Base-by-base conservation (phyloP, 805 yeast genomes). In the Kuraishia piskuri region DNA sequence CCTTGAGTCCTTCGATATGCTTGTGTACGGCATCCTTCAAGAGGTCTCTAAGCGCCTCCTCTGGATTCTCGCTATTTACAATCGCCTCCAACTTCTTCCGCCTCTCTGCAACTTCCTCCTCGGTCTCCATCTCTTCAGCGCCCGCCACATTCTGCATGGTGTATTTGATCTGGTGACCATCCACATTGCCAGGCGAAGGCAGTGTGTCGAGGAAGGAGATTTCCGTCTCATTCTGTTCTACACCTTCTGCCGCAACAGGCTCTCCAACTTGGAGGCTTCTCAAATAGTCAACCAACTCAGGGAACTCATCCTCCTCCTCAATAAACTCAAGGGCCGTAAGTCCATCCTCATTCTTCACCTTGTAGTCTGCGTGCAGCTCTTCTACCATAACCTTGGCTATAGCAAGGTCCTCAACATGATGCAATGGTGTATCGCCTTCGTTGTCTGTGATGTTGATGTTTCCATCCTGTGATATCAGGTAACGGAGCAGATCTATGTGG, bases 401-500 rank as follows among this genome's bases (percentile, higher is more conserved):
- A 1, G 65, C 71, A 0, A 79, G 69, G 53, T 83, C 86, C 63
- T 94, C 99, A 22, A 83, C 88, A 59, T 90, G 95, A 66, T 92
- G 98, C 56, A 94, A 73, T 0, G 99, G 97, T 0, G 98, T 86
- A 62, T 94, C 99, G 1, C 98, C 97, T 58, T 95, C 99, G 22
- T 70, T 70, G 60, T 94, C 99, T 55, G 76, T 82, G 31, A 91
- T 72, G 65, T 94, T 90, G 22, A 90, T 78, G 63, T 94, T 84
- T 6, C 97, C 98, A 8, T 88, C 88, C 20, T 69, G 65, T 3
- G 60, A 59, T 3, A 87, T 66, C 49, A 90, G 72, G 57, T 77
- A 79, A 54, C 70, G 66, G 44, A 94, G 71, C 45, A 94, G 71
- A 9, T 86, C 90, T 2, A 70, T 60, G 64, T 92, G 91, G 8